Percentiles rank a stretch among this genome's conserved stretches.
Conservation (phyloP, 139 green algal genomes). For the Coelastrella sp. region DNA sequence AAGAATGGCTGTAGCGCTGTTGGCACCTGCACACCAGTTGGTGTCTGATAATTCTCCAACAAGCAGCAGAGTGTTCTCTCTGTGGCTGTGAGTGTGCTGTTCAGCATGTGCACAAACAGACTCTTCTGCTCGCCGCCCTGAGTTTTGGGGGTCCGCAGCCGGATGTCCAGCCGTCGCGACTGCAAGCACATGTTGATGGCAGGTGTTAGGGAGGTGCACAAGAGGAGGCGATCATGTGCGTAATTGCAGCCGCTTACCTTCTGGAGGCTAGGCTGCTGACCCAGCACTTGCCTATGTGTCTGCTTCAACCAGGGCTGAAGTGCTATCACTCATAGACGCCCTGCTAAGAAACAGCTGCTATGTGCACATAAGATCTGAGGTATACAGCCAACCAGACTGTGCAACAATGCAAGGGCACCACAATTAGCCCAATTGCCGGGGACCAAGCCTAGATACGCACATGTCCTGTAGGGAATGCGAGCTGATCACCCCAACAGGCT, state of each 20-base stretch:
- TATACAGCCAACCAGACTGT: no score
- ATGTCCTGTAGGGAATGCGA: background rate
- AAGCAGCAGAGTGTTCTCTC: conserved; percentile 98
- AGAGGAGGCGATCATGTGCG: background rate
- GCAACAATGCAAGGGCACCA: no score
- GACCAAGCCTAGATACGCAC: no score
- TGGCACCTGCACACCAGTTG: conserved; percentile 67
- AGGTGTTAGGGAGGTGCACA: background rate
- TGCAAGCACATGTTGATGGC: conserved; percentile 46
- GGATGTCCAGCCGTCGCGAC: conserved; percentile 88
- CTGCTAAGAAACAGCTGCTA: no score
- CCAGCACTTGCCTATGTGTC: no score
- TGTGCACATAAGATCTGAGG: no score
- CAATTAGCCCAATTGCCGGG: no score
- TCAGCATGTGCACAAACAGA: conserved; percentile 98
- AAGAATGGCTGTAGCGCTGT: conserved; percentile 90
- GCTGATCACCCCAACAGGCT: no score
- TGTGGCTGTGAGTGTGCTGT: conserved; percentile 96
- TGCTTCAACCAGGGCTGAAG: no score
- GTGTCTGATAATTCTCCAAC: conserved; percentile 97
- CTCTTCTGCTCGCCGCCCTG: conserved; percentile 74
- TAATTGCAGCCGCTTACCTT: no score
- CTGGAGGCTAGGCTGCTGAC: no score
- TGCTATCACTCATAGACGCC: no score
- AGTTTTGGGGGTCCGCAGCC: conserved; percentile 74